Evolutionary conservation across 2,329 filamentous ascomycete genomes (phyloP).

Genomic region (Aspergillaceae sp.): DNA sequence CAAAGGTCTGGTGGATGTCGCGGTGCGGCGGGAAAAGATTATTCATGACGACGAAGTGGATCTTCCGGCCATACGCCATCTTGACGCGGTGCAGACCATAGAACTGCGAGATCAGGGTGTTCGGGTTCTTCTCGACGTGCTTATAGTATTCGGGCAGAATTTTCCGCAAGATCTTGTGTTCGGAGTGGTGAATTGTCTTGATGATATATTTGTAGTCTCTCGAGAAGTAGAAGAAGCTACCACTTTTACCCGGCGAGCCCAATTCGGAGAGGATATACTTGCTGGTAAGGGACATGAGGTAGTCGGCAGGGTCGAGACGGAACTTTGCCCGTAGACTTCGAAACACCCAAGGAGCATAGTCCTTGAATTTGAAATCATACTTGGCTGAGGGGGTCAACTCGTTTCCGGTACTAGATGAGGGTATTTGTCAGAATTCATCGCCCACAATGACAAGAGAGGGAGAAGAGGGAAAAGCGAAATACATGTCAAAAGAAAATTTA

Average conservation of each 20-base stretch:
- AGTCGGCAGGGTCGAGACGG: slow-evolving; percentile 89
- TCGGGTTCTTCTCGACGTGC: slow-evolving; percentile 86
- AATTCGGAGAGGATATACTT: slow-evolving; percentile 98
- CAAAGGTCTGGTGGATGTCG: slow-evolving; percentile 95
- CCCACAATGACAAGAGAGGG: not conserved
- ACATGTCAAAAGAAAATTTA: slow-evolving; percentile 99
- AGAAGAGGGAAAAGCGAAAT: slow-evolving; percentile 37
- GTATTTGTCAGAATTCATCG: not conserved
- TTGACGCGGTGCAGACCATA: slow-evolving; percentile 96
- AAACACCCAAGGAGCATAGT: slow-evolving; percentile 99
- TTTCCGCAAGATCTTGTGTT: slow-evolving; percentile 47
- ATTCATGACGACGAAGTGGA: slow-evolving; percentile 99
- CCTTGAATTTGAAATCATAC: slow-evolving; percentile 99
- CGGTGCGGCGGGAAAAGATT: slow-evolving; percentile 95
- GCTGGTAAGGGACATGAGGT: slow-evolving; percentile 93
- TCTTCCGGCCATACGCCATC: slow-evolving; percentile 95
- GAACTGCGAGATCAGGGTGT: slow-evolving; percentile 94
- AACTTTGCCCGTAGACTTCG: slow-evolving; percentile 82
- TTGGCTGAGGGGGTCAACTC: slow-evolving; percentile 96
- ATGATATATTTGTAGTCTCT: slow-evolving; percentile 99
- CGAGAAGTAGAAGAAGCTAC: slow-evolving; percentile 99
- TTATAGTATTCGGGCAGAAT: slow-evolving; percentile 79
- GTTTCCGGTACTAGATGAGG: slow-evolving; percentile 65
- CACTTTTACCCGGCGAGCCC: slow-evolving; percentile 93
- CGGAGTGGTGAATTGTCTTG: slow-evolving; percentile 95